These are phyloP conservation scores for Pyrus bretschneideri DNA, from an alignment of 306 rosid genomes.

Conservation along the genomic window DNA sequence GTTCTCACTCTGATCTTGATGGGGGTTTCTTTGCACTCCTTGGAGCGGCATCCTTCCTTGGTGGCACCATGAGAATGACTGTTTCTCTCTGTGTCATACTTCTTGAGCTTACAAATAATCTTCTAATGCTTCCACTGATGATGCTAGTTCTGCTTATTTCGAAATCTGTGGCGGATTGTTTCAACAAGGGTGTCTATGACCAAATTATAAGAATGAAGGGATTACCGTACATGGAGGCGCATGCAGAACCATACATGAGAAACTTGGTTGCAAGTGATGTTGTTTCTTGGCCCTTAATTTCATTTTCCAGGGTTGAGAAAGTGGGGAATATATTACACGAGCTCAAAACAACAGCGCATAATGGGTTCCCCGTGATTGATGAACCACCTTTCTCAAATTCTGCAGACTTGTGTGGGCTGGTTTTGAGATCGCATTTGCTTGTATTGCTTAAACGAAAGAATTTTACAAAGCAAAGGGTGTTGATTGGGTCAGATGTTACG, in stretches of 20 bases:
- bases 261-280: conserved; percentile 57
- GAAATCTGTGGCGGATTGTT: conserved; percentile 62
- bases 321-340: conserved; percentile 46
- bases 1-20: conserved; percentile 43
- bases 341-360: conserved; percentile 43
- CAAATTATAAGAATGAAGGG: conserved; percentile 69
- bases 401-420: conserved; percentile 76
- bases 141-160: conserved; percentile 76
- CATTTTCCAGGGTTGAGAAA: conserved; percentile 61
- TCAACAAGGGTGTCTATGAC: conserved; percentile 74
- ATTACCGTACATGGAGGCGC: conserved; percentile 67
- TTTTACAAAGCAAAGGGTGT: conserved; percentile 38
- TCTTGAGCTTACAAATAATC: conserved; percentile 72
- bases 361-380: conserved; percentile 87
- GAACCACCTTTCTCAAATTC: conserved; percentile 68
- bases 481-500: conserved; percentile 19
- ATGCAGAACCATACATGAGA: conserved; percentile 74
- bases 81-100: conserved; percentile 76
- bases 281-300: conserved; percentile 53
- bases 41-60: conserved; percentile 90
- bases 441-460: conserved; percentile 62
- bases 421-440: conserved; percentile 72
- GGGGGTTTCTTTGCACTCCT: conserved; percentile 75
- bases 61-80: conserved; percentile 96
- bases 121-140: conserved; percentile 62